A percentile compares a stretch with the other conserved stretches of the same genome.
Conservation (phyloP, 257 asterid species). For the Solanum medicagineum region DNA sequence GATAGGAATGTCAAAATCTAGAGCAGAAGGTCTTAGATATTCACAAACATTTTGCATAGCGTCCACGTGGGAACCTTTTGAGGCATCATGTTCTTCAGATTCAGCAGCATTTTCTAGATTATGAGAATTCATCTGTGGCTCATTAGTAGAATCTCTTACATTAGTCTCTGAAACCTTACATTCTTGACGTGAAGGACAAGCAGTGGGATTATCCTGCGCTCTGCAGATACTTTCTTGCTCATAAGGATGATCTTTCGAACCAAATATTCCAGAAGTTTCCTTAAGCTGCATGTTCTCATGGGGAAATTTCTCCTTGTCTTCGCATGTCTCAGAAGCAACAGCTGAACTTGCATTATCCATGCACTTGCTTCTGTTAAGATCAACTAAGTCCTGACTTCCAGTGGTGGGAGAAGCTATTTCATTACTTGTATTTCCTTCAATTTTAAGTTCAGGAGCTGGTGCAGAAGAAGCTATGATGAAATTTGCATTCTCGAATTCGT, state of each 20-base stretch:
- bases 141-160: constrained; percentile 6
- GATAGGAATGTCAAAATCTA: constrained; percentile 53
- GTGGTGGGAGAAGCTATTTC: constrained; percentile 9
- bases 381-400: constrained; percentile 5
- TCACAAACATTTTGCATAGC: constrained; percentile 4
- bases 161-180: not conserved
- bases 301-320: not conserved
- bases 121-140: constrained; percentile 4
- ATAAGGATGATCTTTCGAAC: not conserved
- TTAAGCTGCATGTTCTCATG: not conserved
- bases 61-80: not conserved
- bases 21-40: constrained; percentile 12
- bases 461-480: constrained; percentile 8
- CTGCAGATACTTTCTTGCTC: constrained; percentile 6
- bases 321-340: constrained; percentile 4
- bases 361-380: constrained; percentile 1
- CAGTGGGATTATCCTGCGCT: not conserved
- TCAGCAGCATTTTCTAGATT: constrained; percentile 1
- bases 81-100: not conserved
- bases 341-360: constrained; percentile 1
- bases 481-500: constrained; percentile 21
- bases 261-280: constrained; percentile 6
- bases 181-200: constrained; percentile 16
- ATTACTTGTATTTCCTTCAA: constrained; percentile 8
- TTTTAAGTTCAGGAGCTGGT: constrained; percentile 6